Conservation (phyloP, 257 asterid species). For the Dorcoceras hygrometricum region DNA sequence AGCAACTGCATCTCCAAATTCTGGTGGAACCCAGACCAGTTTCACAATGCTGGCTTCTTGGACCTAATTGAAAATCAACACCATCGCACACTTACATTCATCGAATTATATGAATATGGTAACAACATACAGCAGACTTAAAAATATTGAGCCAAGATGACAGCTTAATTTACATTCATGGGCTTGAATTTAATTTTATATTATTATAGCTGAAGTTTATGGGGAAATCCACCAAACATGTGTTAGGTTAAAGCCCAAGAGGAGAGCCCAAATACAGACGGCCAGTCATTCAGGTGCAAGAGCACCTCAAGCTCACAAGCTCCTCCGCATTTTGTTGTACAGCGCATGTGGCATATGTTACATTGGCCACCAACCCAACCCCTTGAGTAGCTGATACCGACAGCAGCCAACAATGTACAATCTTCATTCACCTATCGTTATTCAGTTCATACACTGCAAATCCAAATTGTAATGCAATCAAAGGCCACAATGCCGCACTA, state of each 20-base stretch:
- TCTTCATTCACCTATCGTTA: not conserved
- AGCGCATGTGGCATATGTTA: not conserved
- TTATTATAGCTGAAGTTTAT: not conserved
- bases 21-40: slow-evolving; percentile 48
- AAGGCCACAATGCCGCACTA: not conserved
- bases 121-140: not conserved
- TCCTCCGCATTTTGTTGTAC: not conserved
- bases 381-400: not conserved
- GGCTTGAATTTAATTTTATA: not conserved
- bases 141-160: not conserved
- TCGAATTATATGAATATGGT: not conserved
- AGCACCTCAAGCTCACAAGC: not conserved
- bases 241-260: not conserved
- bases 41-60: slow-evolving; percentile 36
- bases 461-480: not conserved
- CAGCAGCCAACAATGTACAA: not conserved
- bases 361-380: not conserved
- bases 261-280: not conserved
- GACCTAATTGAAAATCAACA: slow-evolving; percentile 28
- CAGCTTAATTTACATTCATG: not conserved
- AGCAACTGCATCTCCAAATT: slow-evolving; percentile 45
- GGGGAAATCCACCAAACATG: not conserved
- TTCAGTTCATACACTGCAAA: not conserved
- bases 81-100: not conserved
- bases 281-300: not conserved